Percentiles rank a stretch among this genome's conserved stretches.
phyloP scores from a whole-genome alignment of 164 flowering plant species.

The Houttuynia cordata region DNA sequence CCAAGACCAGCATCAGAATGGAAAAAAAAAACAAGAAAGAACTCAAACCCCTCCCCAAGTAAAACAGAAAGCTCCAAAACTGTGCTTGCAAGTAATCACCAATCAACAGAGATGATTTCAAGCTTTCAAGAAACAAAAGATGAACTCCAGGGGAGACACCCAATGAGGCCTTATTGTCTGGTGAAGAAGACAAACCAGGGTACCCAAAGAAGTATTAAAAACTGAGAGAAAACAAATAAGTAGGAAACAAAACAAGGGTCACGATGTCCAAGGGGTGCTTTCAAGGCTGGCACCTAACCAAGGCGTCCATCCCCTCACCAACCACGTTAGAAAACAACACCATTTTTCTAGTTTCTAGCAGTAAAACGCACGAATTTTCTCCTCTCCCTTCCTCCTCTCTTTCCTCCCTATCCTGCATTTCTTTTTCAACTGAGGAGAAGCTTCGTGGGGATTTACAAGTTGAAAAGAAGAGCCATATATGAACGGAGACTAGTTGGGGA shows the following conservation, averaged over 20 bases:
- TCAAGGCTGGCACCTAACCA: constrained; percentile 11
- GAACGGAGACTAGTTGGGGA: no score
- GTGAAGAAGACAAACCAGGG: neutral
- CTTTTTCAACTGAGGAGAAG: neutral
- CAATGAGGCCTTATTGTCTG: neutral
- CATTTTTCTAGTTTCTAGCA: neutral
- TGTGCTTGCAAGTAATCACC: neutral
- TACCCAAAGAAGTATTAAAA: neutral
- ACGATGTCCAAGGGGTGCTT: neutral
- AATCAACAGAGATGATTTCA: neutral
- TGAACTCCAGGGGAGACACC: neutral
- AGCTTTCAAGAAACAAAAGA: no score
- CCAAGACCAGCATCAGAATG: neutral
- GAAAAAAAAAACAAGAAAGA: no score
- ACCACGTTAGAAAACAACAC: constrained; percentile 1
- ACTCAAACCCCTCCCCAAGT: neutral
- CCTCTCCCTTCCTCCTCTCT: neutral
- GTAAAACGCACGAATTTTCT: neutral
- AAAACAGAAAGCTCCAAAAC: neutral
- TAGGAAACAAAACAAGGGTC: constrained; percentile 1
- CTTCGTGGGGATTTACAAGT: neutral
- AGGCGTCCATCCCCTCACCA: constrained; percentile 9
- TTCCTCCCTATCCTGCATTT: no score
- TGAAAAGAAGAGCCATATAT: neutral
- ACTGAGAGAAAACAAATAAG: neutral